Evolutionary conservation across 2,329 filamentous ascomycete genomes (phyloP), one percentile per base, ranked within the genome.

Genomic region (Uncinocarpus reesii): DNA sequence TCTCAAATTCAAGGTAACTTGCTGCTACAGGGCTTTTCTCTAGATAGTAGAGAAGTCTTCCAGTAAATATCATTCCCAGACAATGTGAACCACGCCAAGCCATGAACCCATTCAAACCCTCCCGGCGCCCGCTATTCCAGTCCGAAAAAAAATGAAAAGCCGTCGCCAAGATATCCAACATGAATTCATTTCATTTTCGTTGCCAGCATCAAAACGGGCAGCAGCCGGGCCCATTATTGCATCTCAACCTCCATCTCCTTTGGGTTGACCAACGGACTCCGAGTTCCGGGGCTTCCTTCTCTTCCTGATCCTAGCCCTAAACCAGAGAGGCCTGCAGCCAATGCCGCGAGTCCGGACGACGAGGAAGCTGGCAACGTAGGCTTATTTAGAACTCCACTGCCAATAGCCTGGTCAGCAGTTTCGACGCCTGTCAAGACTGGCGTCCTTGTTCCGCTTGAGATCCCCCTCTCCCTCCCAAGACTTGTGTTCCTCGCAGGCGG

Each of bases 381-480:
- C 42, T 62, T 60, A 23, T 54, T 60, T 52, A 57, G 58, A 54
- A 55, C 58, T 50, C 63, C 69, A 46, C 70, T 74, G n/a, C 73
- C 71, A 15, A 80, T 59, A 4, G 71, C 69, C 36, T 73, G 68
- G 48, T 81, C 71, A 0, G 76, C 73, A 1, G 73, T 77, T 59
- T 84, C 80, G 2, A 83, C 71, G 0, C 74, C 74, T 0, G 74
- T 67, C 15, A 84, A 64, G 2, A 83, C 77, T 1, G 78, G 80
- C 29, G 72, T 70, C 40, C 60, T 61, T 48, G 57, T 55, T 32
- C 58, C 55, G 20, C 53, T 58, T 13, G 60, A 55, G 32, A 54
- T 57, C 13, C 62, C 61, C 24, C 53, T 58, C 24, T 56, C 53
- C 53, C 59, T 54, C 58, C 59, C 49, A 2, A 73, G 71, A 13